Percentiles rank a stretch among this genome's conserved stretches.
Conservation (phyloP, 345 rosid genomes). For the Murraya paniculata region DNA sequence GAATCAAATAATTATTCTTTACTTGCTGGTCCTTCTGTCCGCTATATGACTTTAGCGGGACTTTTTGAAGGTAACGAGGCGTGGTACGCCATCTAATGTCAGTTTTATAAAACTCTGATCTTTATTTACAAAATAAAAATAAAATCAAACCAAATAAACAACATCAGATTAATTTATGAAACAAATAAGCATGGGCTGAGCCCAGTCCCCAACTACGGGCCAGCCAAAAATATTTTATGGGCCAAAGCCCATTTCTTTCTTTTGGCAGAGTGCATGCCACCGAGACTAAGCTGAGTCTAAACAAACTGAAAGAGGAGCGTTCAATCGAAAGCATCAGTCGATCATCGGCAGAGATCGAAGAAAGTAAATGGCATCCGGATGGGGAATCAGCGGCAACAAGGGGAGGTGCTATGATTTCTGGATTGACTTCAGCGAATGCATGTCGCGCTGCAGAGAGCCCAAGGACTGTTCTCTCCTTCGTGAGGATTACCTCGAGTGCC, state of each 20-base stretch:
- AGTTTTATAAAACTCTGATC: too few species aligned
- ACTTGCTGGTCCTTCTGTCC: too few species aligned
- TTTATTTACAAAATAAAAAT: too few species aligned
- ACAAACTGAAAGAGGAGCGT: neutral
- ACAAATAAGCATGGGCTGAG: too few species aligned
- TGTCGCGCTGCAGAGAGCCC: slow-evolving; percentile 92
- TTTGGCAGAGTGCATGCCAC: neutral
- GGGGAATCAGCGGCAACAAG: slow-evolving; percentile 95
- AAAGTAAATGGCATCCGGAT: slow-evolving; percentile 76
- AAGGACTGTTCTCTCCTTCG: slow-evolving; percentile 89
- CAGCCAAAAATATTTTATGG: neutral
- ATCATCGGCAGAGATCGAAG: slow-evolving; percentile 8
- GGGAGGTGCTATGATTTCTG: slow-evolving; percentile 97
- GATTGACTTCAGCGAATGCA: slow-evolving; percentile 90
- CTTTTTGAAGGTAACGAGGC: too few species aligned
- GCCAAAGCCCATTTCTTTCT: neutral
- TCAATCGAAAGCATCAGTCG: neutral
- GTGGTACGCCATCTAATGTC: too few species aligned
- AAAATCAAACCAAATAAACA: too few species aligned
- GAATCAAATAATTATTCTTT: too few species aligned
- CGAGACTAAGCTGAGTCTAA: neutral
- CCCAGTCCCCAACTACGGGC: too few species aligned
- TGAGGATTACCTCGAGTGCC: slow-evolving; percentile 97
- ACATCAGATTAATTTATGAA: too few species aligned
- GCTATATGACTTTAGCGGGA: too few species aligned